Conservation (phyloP, 805 yeast genomes). For the Yamadazyma nakazawae region DNA sequence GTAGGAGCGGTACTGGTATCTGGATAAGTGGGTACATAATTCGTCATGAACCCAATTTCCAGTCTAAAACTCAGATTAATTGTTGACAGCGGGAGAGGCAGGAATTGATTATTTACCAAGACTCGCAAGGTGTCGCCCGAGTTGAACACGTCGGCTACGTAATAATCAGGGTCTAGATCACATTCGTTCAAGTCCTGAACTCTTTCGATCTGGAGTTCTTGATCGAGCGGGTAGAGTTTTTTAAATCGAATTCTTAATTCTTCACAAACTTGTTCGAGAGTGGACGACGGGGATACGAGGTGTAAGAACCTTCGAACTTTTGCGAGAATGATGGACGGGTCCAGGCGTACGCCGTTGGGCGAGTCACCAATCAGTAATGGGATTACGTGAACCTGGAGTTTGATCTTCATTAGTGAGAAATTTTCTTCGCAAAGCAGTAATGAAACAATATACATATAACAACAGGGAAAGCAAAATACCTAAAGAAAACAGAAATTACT, state of each 20-base stretch:
- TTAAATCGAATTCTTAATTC: slow-evolving; percentile 56
- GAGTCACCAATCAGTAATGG: slow-evolving; percentile 20
- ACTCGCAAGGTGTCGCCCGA: slow-evolving; percentile 35
- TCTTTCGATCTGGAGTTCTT: slow-evolving; percentile 51
- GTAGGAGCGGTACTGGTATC: no score
- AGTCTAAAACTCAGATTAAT: not conserved
- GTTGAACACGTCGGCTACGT: slow-evolving; percentile 60
- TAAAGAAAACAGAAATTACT: no score
- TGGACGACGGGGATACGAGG: slow-evolving; percentile 48
- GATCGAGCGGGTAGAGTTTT: slow-evolving; percentile 64
- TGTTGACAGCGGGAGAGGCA: not conserved
- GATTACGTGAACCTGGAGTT: slow-evolving; percentile 16
- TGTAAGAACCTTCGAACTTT: slow-evolving; percentile 55
- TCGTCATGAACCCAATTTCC: not conserved
- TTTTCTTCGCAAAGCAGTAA: not conserved
- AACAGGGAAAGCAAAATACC: no score
- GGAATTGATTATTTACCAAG: slow-evolving; percentile 24
- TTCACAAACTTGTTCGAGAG: slow-evolving; percentile 47
- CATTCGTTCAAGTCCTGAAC: slow-evolving; percentile 67
- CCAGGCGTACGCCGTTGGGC: slow-evolving; percentile 13
- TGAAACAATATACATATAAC: no score
- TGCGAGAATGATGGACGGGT: slow-evolving; percentile 15
- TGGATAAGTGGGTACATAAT: no score
- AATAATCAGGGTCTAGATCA: slow-evolving; percentile 77
- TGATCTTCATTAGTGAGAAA: slow-evolving; percentile 3